Percentiles rank a stretch among this genome's conserved stretches.
Evolutionary conservation across 2,329 filamentous ascomycete genomes (phyloP).

Genomic region (Aureobasidium mangrovei): DNA sequence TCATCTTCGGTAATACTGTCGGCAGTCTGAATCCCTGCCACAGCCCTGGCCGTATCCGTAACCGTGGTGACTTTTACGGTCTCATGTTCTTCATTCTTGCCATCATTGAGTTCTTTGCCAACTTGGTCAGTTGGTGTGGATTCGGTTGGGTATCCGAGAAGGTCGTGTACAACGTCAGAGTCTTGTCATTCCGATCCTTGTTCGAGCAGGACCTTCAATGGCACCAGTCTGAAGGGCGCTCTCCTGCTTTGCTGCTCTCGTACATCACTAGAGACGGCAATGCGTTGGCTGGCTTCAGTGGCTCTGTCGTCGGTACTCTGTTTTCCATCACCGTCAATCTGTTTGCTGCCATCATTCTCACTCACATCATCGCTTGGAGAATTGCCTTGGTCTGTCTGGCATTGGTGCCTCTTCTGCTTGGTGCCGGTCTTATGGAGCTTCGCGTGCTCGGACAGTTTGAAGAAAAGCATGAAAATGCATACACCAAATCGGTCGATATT

Average conservation of each 20-base stretch:
- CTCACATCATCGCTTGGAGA: slow-evolving; percentile 66
- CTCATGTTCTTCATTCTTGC: slow-evolving; percentile 54
- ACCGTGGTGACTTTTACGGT: slow-evolving; percentile 45
- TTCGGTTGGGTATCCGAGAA: slow-evolving; percentile 56
- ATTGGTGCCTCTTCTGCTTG: slow-evolving; percentile 58
- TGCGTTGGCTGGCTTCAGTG: slow-evolving; percentile 58
- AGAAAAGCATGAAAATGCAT: slow-evolving; percentile 43
- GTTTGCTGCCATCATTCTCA: slow-evolving; percentile 56
- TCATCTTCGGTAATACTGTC: slow-evolving; percentile 54
- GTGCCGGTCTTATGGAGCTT: slow-evolving; percentile 61
- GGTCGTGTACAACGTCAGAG: slow-evolving; percentile 53
- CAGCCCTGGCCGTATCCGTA: slow-evolving; percentile 39
- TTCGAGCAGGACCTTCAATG: slow-evolving; percentile 60
- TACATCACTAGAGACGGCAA: slow-evolving; percentile 63
- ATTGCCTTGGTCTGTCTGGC: slow-evolving; percentile 65
- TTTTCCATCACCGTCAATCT: slow-evolving; percentile 62
- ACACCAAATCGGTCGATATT: slow-evolving; percentile 42
- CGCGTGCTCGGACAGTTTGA: slow-evolving; percentile 53
- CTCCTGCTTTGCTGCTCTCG: slow-evolving; percentile 53
- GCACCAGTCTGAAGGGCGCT: slow-evolving; percentile 58
- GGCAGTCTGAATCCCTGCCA: slow-evolving; percentile 49
- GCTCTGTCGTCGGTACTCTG: slow-evolving; percentile 60
- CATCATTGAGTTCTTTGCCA: slow-evolving; percentile 51
- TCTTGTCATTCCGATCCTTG: slow-evolving; percentile 55
- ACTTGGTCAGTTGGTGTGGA: slow-evolving; percentile 49